Conservation (phyloP, 805 yeast genomes). For the Candida chauliodis region DNA sequence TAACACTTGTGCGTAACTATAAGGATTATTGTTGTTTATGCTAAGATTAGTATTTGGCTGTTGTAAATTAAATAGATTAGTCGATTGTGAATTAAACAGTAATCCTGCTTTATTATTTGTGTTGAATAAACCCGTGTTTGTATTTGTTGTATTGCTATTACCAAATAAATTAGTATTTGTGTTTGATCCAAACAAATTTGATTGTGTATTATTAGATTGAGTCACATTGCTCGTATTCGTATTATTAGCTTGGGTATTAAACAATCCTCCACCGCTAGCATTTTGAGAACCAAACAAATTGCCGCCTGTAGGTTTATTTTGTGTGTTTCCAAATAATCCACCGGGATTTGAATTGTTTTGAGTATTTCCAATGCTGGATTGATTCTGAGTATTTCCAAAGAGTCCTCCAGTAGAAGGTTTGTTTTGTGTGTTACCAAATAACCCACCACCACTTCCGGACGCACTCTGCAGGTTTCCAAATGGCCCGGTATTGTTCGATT, state of each 20-base stretch:
- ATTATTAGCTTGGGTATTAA: background rate
- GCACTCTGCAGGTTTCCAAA: constrained; percentile 20
- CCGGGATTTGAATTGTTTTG: too few species aligned
- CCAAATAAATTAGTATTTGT: constrained; percentile 12
- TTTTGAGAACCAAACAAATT: too few species aligned
- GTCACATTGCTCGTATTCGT: constrained; percentile 15
- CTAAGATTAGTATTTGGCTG: constrained; percentile 7
- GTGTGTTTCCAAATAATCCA: constrained; percentile 22
- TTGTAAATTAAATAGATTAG: constrained; percentile 6
- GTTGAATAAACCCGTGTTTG: constrained; percentile 5
- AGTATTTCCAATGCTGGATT: too few species aligned
- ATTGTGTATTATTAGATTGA: constrained; percentile 19
- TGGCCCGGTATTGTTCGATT: constrained; percentile 10
- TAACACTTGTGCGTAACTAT: constrained; percentile 25
- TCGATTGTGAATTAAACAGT: constrained; percentile 16
- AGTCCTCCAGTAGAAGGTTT: constrained; percentile 15
- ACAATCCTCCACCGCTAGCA: too few species aligned
- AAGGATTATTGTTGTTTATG: constrained; percentile 22
- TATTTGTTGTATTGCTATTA: background rate
- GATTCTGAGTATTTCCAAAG: constrained; percentile 17
- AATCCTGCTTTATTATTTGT: constrained; percentile 20
- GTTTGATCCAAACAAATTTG: constrained; percentile 15
- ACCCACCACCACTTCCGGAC: constrained; percentile 7
- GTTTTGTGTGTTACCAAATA: constrained; percentile 14
- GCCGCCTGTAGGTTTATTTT: constrained; percentile 3